Evolutionary conservation across 208 protist species (phyloP), one percentile per base, ranked within the genome.

Genomic region (Trypanosoma mega): DNA sequence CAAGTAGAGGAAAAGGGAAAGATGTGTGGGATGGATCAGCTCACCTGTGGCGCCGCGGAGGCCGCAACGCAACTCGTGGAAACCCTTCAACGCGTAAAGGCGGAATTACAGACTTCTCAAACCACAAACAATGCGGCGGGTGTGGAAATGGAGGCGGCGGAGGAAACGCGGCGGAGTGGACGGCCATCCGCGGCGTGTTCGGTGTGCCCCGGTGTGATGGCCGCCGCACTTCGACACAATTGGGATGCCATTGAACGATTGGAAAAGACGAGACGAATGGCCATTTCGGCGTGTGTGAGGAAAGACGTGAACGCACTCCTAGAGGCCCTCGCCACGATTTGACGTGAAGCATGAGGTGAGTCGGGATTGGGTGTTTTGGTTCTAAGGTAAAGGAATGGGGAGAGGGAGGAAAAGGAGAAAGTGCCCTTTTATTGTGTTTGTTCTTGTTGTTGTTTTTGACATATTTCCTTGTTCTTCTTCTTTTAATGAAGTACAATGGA

Each of bases 211-310:
- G 26, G 67, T 2, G 26, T 86, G 18, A 70, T 86, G 26, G 53
- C 76, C 5, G 48, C 67, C 36, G 76, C 74, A 2, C 29, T 90
- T 0, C 66, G 76, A 48, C 51, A 77, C 27, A 86, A 82, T 37
- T 60, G 80, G 24, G 50, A 65, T 16, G 62, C 67, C 6, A 80
- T 85, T 49, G 65, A 73, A 9, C 30, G 33, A 37, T 31, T 90
- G 37, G 78, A 85, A 52, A 41, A 63, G 18, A 44, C 54, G 12
- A 61, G 82, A 1, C 39, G 47, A 23, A 37, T 58, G n/a, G 82
- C 78, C 14, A 65, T 90, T 11, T 68, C 72, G 27, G 82, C 82
- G 26, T 90, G 82, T 54, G 36, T 79, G 7, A 76, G 67, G 45
- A 75, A 66, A 37, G 76, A 90, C 45, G 29, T 67, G 1, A 47